phyloP scores from a whole-genome alignment of 1,284 basidiomycete species.

The Gymnopus androsaceus region DNA sequence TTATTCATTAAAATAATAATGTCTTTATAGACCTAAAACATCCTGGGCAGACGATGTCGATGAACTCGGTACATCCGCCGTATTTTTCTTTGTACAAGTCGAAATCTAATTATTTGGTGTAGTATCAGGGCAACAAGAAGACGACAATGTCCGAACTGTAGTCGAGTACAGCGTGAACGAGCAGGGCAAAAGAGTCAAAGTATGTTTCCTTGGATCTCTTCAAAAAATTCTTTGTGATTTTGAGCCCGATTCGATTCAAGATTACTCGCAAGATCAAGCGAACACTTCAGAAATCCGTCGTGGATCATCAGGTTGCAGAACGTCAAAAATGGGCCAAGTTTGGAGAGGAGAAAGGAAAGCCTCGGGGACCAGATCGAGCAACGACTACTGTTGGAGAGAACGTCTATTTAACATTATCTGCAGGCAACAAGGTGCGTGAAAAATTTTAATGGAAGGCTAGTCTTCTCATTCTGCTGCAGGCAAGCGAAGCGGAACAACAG shows the following conservation, averaged over 20 bases:
- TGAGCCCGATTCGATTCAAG: constrained; percentile 43
- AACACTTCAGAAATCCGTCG: constrained; percentile 88
- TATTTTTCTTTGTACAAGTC: neutral
- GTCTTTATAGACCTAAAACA: constrained; percentile 52
- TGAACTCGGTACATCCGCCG: constrained; percentile 54
- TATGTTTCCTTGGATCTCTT: constrained; percentile 31
- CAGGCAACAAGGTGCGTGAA: constrained; percentile 76
- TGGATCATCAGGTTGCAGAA: constrained; percentile 92
- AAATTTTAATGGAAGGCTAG: neutral
- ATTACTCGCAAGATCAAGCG: constrained; percentile 88
- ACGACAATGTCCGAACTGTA: constrained; percentile 88
- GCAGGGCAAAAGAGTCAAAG: constrained; percentile 95
- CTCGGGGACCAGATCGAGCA: constrained; percentile 87
- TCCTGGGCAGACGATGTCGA: constrained; percentile 86
- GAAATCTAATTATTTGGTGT: too few species aligned
- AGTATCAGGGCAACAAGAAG: constrained; percentile 51
- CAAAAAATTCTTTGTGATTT: neutral
- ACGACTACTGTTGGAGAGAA: constrained; percentile 97
- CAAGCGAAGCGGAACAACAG: constrained; percentile 61
- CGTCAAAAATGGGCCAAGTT: constrained; percentile 95
- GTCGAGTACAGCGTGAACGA: constrained; percentile 88
- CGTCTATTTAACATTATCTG: constrained; percentile 81
- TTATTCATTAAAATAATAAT: neutral
- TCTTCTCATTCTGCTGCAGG: constrained; percentile 23
- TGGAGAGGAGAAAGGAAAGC: constrained; percentile 87